Conservation (phyloP, 225 moss, liverwort and hornwort genomes). For the Sphagnum contortum region DNA sequence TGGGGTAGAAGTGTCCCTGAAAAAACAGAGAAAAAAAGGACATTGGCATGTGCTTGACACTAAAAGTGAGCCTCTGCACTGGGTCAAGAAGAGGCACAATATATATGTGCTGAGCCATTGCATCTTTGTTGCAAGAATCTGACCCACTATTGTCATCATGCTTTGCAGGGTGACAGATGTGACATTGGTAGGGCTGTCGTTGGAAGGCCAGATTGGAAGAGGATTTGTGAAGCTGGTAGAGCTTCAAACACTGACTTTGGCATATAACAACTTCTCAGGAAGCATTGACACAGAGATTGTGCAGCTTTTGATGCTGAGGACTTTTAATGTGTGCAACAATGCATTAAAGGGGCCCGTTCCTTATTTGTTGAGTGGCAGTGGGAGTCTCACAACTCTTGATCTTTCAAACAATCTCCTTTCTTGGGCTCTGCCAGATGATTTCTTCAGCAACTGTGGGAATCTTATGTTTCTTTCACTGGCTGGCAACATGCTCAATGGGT, state of each 20-base stretch:
- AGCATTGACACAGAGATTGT: slow-evolving; percentile 52
- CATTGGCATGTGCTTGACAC: too few species aligned
- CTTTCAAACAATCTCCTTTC: slow-evolving; percentile 72
- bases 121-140: too few species aligned
- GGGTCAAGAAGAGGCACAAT: too few species aligned
- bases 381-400: slow-evolving; percentile 58
- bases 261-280: slow-evolving; percentile 74
- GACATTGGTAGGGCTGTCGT: slow-evolving; percentile 51
- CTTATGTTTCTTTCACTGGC: slow-evolving; percentile 55
- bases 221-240: slow-evolving; percentile 76
- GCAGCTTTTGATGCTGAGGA: slow-evolving; percentile 38
- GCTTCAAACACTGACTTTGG: slow-evolving; percentile 57
- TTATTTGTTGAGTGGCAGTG: slow-evolving; percentile 35
- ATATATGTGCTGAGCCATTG: too few species aligned
- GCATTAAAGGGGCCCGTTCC: slow-evolving; percentile 57
- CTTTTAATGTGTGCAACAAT: slow-evolving; percentile 74
- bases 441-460: slow-evolving; percentile 57
- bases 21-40: too few species aligned
- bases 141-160: too few species aligned
- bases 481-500: slow-evolving; percentile 52
- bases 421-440: slow-evolving; percentile 50
- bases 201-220: slow-evolving; percentile 75
- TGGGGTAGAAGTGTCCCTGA: too few species aligned
- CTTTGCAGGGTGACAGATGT: slow-evolving; percentile 61
- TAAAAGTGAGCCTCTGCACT: too few species aligned